Base-by-base conservation (phyloP, 768 basidiomycete genomes). In the Tricholomella constricta region DNA sequence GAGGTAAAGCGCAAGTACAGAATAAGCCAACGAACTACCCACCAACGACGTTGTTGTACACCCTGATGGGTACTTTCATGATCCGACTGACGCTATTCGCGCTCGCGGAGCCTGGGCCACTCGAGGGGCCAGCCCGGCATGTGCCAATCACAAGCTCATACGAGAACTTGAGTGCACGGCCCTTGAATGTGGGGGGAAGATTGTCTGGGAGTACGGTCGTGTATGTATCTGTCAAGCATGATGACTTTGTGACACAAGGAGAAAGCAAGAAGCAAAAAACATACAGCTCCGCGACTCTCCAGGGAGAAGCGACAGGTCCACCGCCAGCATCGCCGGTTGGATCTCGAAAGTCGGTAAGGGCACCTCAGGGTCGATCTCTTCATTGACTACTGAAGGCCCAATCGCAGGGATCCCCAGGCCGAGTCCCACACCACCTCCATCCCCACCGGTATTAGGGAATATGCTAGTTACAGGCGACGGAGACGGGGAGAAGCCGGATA, bases 71-170 rank as follows among this genome's bases (percentile, higher is more conserved):
- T 1, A 98, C 88, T 45, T 89, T 90, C 88, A 96, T 91, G 2
- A 94, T 81, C 29, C 85, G 74, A 68, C 90, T 89, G 51, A 77
- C 75, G 61, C 82, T 83, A 57, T 76, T 80, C 31, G 69, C 73
- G 38, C 73, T 75, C 11, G 67, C 63, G 22, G 69, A 56, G 15
- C 76, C 66, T 8, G 62, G 45, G 43, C 70, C 62, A 52, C 70
- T 61, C 45, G 69, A 62, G 32, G 72, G 56, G 8, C 75, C 73
- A 11, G 88, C 83, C 11, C 91, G 80, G 68, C 89, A 95, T 0
- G 91, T 86, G 1, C 94, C 94, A 1, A 98, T 80, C n/a, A 89
- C 77, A 11, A 99, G 81, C 58, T 94, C 87, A 64, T 98, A 98
- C 3, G 88, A 88, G 65, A 99, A 95, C 62, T 78, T 80, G 54